Base-by-base conservation (phyloP, 306 rosid species). In the Carpinus fangiana region DNA sequence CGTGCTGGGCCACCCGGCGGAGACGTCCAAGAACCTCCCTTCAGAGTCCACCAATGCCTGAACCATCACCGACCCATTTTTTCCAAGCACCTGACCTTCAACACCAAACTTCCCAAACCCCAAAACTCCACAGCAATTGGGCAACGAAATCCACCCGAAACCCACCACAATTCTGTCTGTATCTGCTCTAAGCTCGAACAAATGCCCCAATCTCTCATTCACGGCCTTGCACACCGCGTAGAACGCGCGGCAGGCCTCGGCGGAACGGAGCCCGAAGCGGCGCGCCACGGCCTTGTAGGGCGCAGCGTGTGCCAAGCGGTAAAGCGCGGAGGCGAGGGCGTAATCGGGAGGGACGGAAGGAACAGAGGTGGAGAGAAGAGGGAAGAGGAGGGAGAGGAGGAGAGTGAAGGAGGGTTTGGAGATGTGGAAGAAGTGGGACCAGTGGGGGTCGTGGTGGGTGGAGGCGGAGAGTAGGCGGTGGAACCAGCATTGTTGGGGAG, bases 1-100 rank as follows among this genome's bases (percentile, higher is more conserved):
- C 0, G 91, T 65, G 66, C 92, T 75, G 0, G 98, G 98, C 96
- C 97, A 91, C 18, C 97, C 98, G 1, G 98, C 91, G 0, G 98
- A 93, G 41, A 93, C 90, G 78, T 93, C 96, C 51, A 88, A 80
- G 75, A 93, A 91, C 80, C 89, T 87, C 13, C 97, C 96, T 62
- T 84, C 90, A 36, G 90, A 88, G 34, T 91, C 97, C 64, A 93
- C 93, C 85, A 91, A 84, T 53, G 93, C 97, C 70, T 91, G 98
- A 83, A 88, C 90, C 69, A 86, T 70, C 57, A 93, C 70, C 10
- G 67, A 79, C 18, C 79, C 87, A 72, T 89, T 75, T 78, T 84
- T 61, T 31, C 90, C 89, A 70, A 82, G 73, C 0, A 82, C 23
- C 1, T 85, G 87, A 1, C 87, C 77, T 1, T 73, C 88, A 55